phyloP scores from a whole-genome alignment of 2,329 filamentous ascomycete genomes.

The Huntiella bhutanensis region DNA sequence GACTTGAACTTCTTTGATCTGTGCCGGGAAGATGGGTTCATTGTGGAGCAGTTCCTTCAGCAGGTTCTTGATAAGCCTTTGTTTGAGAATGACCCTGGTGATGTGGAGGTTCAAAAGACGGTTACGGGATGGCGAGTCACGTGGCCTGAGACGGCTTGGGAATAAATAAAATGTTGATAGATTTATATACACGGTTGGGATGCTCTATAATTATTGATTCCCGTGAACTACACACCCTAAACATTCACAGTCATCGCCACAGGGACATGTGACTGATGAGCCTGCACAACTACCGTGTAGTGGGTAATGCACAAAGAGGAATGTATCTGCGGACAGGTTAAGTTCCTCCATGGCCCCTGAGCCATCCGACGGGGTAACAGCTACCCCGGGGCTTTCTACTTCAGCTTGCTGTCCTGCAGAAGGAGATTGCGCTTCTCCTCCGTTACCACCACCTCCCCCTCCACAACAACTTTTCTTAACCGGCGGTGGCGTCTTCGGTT shows the following conservation, averaged over 20 bases:
- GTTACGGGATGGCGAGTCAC: conserved; percentile 60
- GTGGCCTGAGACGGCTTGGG: conserved; percentile 33
- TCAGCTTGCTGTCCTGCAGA: background rate
- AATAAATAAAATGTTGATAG: background rate
- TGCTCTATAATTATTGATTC: conserved; percentile 1
- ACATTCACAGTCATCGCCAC: conserved; percentile 40
- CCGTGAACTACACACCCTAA: conserved; percentile 36
- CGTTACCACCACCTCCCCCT: background rate
- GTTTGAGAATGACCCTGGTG: conserved; percentile 77
- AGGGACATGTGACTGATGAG: conserved; percentile 32
- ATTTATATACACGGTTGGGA: background rate
- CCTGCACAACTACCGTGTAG: conserved; percentile 28
- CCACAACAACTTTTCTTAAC: background rate
- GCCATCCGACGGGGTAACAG: conserved; percentile 15
- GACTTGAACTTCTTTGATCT: conserved; percentile 76
- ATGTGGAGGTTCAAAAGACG: conserved; percentile 61
- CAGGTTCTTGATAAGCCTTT: conserved; percentile 68
- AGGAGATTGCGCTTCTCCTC: background rate
- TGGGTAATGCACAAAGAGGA: conserved; percentile 39
- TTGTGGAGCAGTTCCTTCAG: conserved; percentile 64
- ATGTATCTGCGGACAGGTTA: conserved; percentile 31
- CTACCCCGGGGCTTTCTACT: conserved; percentile 14
- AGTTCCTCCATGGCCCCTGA: conserved; percentile 30
- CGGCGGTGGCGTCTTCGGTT: background rate
- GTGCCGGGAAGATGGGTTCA: conserved; percentile 49